phyloP scores from a whole-genome alignment of 1,284 basidiomycete species.

The Thelephora terrestris region DNA sequence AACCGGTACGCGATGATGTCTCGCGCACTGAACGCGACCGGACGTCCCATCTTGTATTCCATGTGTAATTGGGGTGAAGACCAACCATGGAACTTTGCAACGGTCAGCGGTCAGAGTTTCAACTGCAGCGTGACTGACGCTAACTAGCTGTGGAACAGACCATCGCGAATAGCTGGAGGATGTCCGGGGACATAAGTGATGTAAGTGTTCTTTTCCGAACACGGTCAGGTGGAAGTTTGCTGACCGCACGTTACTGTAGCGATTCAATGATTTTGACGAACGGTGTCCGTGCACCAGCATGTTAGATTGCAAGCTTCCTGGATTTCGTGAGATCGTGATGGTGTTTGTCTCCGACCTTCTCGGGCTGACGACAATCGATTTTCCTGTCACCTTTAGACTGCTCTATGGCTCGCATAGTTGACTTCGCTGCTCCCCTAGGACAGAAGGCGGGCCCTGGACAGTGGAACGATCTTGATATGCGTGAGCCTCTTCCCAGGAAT shows the following conservation, averaged over 20 bases:
- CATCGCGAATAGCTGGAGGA: slow-evolving; percentile 37
- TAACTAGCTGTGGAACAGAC: slow-evolving; percentile 17
- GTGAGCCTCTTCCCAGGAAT: slow-evolving; percentile 12
- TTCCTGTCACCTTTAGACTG: slow-evolving; percentile 18
- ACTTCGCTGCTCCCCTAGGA: slow-evolving; percentile 29
- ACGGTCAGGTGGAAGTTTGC: background rate
- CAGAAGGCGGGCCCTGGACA: slow-evolving; percentile 29
- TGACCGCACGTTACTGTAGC: slow-evolving; percentile 15
- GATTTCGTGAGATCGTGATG: slow-evolving; percentile 19
- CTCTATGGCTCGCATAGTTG: slow-evolving; percentile 28
- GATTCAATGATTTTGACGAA: slow-evolving; percentile 30
- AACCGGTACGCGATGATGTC: slow-evolving; percentile 37
- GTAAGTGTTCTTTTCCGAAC: slow-evolving; percentile 12
- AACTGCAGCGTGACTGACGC: background rate
- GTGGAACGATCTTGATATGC: slow-evolving; percentile 36
- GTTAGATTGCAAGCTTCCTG: slow-evolving; percentile 31
- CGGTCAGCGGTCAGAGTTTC: slow-evolving; percentile 14
- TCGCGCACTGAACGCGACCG: slow-evolving; percentile 34
- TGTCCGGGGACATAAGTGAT: slow-evolving; percentile 34
- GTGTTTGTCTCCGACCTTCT: background rate
- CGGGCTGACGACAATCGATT: background rate
- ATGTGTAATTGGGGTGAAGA: slow-evolving; percentile 41
- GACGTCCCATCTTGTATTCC: slow-evolving; percentile 36
- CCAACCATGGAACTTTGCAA: slow-evolving; percentile 36
- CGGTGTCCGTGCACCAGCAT: slow-evolving; percentile 31